A percentile compares a stretch with the other conserved stretches of the same genome.
Conservation (phyloP, 2,329 filamentous ascomycete genomes). For the Fusarium pseudonygamai region DNA sequence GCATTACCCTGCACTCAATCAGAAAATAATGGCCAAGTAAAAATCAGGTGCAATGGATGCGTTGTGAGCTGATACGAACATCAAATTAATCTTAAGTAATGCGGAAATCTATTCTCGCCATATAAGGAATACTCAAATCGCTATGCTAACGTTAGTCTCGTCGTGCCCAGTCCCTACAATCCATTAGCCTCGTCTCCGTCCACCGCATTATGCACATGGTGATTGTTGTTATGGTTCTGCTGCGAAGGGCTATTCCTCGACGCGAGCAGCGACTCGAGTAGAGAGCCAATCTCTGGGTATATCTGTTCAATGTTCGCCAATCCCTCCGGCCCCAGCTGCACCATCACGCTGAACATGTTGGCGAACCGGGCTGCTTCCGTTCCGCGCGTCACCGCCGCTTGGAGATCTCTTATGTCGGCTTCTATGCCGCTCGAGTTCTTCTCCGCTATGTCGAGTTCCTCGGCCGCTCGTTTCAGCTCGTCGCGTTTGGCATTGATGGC, state of each 20-base stretch:
- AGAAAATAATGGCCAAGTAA: neutral
- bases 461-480: constrained; percentile 28
- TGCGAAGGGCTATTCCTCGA: constrained; percentile 28
- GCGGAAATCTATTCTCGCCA: constrained; percentile 16
- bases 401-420: constrained; percentile 39
- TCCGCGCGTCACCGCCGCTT: constrained; percentile 34
- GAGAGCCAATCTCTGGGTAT: constrained; percentile 44
- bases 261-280: constrained; percentile 39
- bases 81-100: neutral
- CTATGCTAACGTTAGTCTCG: constrained; percentile 2
- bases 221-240: constrained; percentile 13
- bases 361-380: constrained; percentile 40
- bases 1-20: neutral
- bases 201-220: constrained; percentile 25
- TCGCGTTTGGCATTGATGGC: constrained; percentile 32
- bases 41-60: neutral
- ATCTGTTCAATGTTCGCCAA: constrained; percentile 42
- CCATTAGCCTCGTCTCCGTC: constrained; percentile 32
- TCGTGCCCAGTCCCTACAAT: constrained; percentile 2
- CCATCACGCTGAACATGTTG: constrained; percentile 42
- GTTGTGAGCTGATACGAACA: neutral
- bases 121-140: constrained; percentile 14
- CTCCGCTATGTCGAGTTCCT: constrained; percentile 33
- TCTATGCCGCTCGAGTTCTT: constrained; percentile 32
- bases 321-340: constrained; percentile 41